These are phyloP conservation scores for Boletus rex-veris DNA, from an alignment of 768 basidiomycete species.

Conservation along the genomic window DNA sequence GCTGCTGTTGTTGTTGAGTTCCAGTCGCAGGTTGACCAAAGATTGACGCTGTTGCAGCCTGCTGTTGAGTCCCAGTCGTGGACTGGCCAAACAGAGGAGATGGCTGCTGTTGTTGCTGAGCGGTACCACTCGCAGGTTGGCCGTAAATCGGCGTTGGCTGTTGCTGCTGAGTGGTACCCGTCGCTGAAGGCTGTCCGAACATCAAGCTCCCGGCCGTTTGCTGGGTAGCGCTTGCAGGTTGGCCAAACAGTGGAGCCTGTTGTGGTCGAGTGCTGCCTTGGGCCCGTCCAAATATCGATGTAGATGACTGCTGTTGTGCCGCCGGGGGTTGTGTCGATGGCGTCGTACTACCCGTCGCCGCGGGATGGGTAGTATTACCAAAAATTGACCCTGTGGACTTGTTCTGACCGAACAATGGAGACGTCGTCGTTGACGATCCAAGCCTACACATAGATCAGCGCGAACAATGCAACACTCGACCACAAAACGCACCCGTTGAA, in stretches of 20 bases:
- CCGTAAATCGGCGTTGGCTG: conserved; percentile 9
- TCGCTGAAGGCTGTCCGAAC: conserved; percentile 12
- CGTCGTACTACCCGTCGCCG: conserved; percentile 14
- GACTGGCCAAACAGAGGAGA: conserved; percentile 19
- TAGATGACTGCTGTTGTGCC: conserved; percentile 21
- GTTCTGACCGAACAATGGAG: conserved; percentile 24
- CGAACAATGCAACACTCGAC: neutral
- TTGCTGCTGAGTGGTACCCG: conserved; percentile 8
- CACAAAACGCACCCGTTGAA: conserved; percentile 18
- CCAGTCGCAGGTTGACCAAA: conserved; percentile 34
- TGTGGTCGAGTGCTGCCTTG: conserved; percentile 18
- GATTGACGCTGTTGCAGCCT: conserved; percentile 24
- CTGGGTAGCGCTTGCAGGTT: conserved; percentile 6
- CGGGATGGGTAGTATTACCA: conserved; percentile 21
- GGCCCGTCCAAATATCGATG: conserved; percentile 37
- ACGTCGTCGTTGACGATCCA: conserved; percentile 41
- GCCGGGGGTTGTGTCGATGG: conserved; percentile 17
- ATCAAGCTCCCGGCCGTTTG: neutral
- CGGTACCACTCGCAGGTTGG: conserved; percentile 1
- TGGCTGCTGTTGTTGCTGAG: conserved; percentile 26
- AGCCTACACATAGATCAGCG: conserved; percentile 21
- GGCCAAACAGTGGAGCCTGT: conserved; percentile 25
- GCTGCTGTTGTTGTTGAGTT: conserved; percentile 34
- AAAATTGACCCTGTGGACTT: too few relatives aligned
- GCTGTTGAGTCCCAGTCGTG: conserved; percentile 25